A percentile compares a stretch with the other conserved stretches of the same genome.
These are phyloP conservation scores for Dentipellis sp. DNA, from an alignment of 768 basidiomycete species.

Conservation along the genomic window DNA sequence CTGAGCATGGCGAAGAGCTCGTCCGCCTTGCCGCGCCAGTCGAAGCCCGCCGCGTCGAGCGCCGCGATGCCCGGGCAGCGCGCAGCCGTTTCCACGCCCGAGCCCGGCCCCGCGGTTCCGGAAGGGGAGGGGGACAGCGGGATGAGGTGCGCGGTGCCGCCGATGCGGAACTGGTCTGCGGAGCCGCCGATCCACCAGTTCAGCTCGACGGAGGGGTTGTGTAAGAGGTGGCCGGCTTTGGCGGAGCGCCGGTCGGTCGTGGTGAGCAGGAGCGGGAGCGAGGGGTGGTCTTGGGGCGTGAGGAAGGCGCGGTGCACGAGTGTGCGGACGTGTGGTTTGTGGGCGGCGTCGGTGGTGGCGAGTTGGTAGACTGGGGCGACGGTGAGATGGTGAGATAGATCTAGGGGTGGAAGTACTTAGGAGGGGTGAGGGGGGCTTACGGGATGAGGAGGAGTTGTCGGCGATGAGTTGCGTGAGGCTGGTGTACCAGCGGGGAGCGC, in stretches of 20 bases:
- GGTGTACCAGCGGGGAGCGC: slow-evolving; percentile 19
- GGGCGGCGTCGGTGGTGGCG: slow-evolving; percentile 39
- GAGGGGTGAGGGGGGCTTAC: slow-evolving; percentile 8
- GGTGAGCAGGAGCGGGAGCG: slow-evolving; percentile 51
- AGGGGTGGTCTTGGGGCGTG: slow-evolving; percentile 28
- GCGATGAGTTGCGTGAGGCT: slow-evolving; percentile 17
- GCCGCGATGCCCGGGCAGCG: slow-evolving; percentile 13
- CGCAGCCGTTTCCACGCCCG: slow-evolving; percentile 16
- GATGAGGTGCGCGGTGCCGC: slow-evolving; percentile 46
- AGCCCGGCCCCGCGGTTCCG: slow-evolving; percentile 28
- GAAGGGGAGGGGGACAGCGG: slow-evolving; percentile 28
- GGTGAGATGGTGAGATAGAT: neutral
- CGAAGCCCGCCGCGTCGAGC: slow-evolving; percentile 24
- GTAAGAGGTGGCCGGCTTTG: slow-evolving; percentile 51
- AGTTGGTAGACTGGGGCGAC: slow-evolving; percentile 45
- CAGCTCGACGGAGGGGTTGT: slow-evolving; percentile 44
- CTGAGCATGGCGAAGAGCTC: slow-evolving; percentile 52
- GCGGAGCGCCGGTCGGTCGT: slow-evolving; percentile 68
- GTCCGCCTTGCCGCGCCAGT: slow-evolving; percentile 62
- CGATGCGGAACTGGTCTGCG: slow-evolving; percentile 66
- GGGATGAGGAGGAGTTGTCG: slow-evolving; percentile 16
- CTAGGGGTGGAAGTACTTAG: neutral
- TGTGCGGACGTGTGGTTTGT: slow-evolving; percentile 53
- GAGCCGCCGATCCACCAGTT: slow-evolving; percentile 68
- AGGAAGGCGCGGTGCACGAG: slow-evolving; percentile 55